phyloP scores from a whole-genome alignment of 768 basidiomycete genomes.

The Sistotremastrum niveocremeum region DNA sequence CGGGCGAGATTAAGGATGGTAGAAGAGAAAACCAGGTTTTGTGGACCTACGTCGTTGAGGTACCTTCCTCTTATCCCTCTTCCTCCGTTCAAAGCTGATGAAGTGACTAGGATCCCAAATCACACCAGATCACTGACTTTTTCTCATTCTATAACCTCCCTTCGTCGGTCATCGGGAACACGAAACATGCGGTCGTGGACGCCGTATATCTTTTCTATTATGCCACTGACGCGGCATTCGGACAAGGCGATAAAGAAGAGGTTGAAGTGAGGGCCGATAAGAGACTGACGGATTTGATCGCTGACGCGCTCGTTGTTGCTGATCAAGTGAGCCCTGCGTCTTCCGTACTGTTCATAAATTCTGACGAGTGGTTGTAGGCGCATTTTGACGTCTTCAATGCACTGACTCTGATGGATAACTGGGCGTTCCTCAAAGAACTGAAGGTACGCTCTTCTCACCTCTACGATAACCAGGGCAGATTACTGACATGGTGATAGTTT shows the following conservation, averaged over 20 bases:
- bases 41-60: constrained; percentile 96
- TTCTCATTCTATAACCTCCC: constrained; percentile 96
- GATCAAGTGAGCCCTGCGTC: constrained; percentile 29
- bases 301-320: constrained; percentile 72
- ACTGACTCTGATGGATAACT: constrained; percentile 90
- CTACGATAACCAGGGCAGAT: background rate
- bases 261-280: constrained; percentile 37
- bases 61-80: constrained; percentile 15
- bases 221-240: constrained; percentile 65
- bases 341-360: background rate
- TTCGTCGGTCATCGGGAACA: constrained; percentile 74
- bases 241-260: constrained; percentile 45
- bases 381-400: constrained; percentile 97
- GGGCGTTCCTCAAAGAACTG: constrained; percentile 63
- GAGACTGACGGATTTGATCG: constrained; percentile 57
- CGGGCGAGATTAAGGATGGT: constrained; percentile 32
- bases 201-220: constrained; percentile 97
- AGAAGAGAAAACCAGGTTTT: constrained; percentile 72
- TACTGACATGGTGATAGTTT: constrained; percentile 42
- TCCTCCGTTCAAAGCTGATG: background rate
- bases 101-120: constrained; percentile 53
- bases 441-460: too few relatives aligned
- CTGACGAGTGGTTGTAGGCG: constrained; percentile 24
- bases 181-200: constrained; percentile 62
- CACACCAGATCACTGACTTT: constrained; percentile 82